Base-by-base conservation (phyloP, 2,329 filamentous ascomycete genomes). In the Blastomyces gilchristii region DNA sequence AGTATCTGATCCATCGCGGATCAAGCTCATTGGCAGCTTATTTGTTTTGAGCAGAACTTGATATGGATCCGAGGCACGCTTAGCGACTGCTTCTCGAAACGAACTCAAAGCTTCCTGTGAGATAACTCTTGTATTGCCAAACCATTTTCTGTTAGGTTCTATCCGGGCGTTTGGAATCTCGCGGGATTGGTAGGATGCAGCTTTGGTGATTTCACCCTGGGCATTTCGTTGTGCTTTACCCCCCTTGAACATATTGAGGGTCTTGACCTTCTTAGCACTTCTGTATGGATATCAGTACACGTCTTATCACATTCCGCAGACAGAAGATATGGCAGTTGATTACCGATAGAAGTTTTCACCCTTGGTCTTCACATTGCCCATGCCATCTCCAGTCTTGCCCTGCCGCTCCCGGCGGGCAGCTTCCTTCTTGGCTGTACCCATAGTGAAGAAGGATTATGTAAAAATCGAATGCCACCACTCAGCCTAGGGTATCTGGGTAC, bases 301-400 rank as follows among this genome's bases (percentile, higher is more conserved):
- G 37, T 39, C 45, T 37, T 52, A 53, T 60, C 7, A 47, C 28
- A 41, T 52, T 22, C 37, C 18, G 22, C 14, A 54, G n/a, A 34
- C 4, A 57, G 22, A 62, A 14, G 6, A 45, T n/a, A 50, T 58
- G 37, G 22, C 11, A n/a, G n/a, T 52, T 39, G 58, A 81, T 68
- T 80, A 88, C 83, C 90, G 86, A 81, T 97, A 97, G 80, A 97
- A 99, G 81, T 97, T 97, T 82, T 97, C 93, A 79, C 94, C 94
- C 80, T 99, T 99, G 70, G 86, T 82, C 72, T 87, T 90, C 73
- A 97, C 90, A 79, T 97, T 97, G 71, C 80, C 86, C 85, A 96
- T 91, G 75, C 91, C 91, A 85, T 94, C 88, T 68, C 85, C 84
- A 59, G 84, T 84, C 80, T 92, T 93, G 69, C 90, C 91, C 83